Conservation (phyloP, 495 filamentous ascomycete genomes). For the Thozetella sp. region DNA sequence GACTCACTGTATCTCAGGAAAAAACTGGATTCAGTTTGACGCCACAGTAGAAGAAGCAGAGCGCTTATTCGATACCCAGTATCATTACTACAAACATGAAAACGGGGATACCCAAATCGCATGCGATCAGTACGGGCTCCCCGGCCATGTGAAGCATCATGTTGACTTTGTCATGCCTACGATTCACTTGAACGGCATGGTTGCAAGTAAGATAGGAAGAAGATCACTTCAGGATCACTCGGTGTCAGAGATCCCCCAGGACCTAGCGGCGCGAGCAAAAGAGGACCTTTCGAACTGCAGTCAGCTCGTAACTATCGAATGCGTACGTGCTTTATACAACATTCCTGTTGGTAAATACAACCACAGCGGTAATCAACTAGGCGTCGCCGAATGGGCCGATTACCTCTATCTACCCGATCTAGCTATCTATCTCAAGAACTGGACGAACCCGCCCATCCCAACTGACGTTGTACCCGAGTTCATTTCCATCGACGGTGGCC, state of each 20-base stretch:
- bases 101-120: slow-evolving; percentile 47
- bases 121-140: slow-evolving; percentile 36
- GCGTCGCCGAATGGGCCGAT: slow-evolving; percentile 52
- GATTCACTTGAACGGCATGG: slow-evolving; percentile 24
- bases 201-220: slow-evolving; percentile 7
- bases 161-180: slow-evolving; percentile 31
- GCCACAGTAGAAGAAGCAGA: slow-evolving; percentile 55
- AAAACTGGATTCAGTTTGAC: slow-evolving; percentile 51
- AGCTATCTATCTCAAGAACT: slow-evolving; percentile 55
- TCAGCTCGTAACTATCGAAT: slow-evolving; percentile 51
- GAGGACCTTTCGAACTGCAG: slow-evolving; percentile 31
- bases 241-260: background rate
- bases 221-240: background rate
- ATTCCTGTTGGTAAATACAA: slow-evolving; percentile 41
- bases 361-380: slow-evolving; percentile 44
- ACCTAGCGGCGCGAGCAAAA: background rate
- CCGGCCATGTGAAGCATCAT: slow-evolving; percentile 17
- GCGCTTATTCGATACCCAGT: slow-evolving; percentile 58
- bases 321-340: slow-evolving; percentile 54
- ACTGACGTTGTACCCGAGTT: slow-evolving; percentile 12
- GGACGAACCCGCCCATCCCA: slow-evolving; percentile 20
- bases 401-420: slow-evolving; percentile 55
- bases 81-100: slow-evolving; percentile 57
- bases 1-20: slow-evolving; percentile 5
- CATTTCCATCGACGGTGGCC: slow-evolving; percentile 19